Base-by-base conservation (phyloP, 2,329 filamentous ascomycete genomes). In the Fusarium palustre region DNA sequence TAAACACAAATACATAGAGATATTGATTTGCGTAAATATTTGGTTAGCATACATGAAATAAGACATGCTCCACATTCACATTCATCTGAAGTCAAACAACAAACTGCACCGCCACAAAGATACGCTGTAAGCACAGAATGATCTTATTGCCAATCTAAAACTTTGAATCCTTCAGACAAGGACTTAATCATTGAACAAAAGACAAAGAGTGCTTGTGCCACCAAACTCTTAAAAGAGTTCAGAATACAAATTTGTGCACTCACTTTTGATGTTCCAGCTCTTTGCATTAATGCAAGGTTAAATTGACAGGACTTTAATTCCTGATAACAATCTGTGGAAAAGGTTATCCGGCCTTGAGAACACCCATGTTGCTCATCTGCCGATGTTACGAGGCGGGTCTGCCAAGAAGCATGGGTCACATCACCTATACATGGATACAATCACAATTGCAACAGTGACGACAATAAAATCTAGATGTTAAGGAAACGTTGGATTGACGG, bases 401-500 rank as follows among this genome's bases (percentile, higher is more conserved):
- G 22, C 36, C 31, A 28, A 25, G 8, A 31, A 18, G 9, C 47
- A 55, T 41, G 31, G 46, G n/a, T 39, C 25, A 18, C n/a, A 33
- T 59, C 34, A 58, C 10, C 22, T 11, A 33, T 22, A 15, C 41
- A 34, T 16, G 16, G 3, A 39, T 7, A 39, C 7, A 39, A 39
- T 39, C 36, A 22, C 12, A 24, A 33, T 33, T 42, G 24, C n/a
- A 31, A 47, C 28, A 22, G 36, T 25, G 10, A 30, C 7, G 11
- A 42, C 16, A 28, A 13, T 4, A 48, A 18, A 34, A 25, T n/a
- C 28, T 53, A 68, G 42, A 46, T 55, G 53, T 47, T 45, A 59
- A 56, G 52, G 59, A 62, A 62, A 55, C 69, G 65, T 74, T 74
- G 72, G 72, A 74, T 74, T 74, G 71, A 74, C 60, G 72, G 72